Percentiles rank a stretch among this genome's conserved stretches.
Evolutionary conservation across 2,329 filamentous ascomycete genomes (phyloP).

Genomic region (Neonectria coccinea): DNA sequence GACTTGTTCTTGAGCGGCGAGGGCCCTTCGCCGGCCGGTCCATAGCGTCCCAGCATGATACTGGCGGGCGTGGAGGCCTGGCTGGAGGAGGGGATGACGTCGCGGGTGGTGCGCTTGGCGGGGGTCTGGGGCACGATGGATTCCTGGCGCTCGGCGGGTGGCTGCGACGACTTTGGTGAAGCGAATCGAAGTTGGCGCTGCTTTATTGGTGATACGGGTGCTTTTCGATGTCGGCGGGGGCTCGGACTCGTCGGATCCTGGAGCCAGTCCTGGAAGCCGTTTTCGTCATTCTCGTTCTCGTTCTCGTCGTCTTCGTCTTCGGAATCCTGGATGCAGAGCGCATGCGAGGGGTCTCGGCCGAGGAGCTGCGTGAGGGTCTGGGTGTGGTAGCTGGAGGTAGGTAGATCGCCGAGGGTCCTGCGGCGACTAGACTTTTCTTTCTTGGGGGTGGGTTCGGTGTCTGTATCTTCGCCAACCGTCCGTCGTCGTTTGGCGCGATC

Average conservation of each 20-base stretch:
- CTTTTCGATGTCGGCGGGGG: conserved; percentile 29
- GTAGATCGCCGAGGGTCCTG: conserved; percentile 49
- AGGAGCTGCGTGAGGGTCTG: conserved; percentile 58
- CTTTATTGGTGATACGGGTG: conserved; percentile 25
- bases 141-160: conserved; percentile 42
- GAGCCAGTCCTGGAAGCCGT: conserved; percentile 51
- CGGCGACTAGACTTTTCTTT: conserved; percentile 39
- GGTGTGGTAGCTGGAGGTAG: conserved; percentile 53
- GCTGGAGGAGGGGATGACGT: conserved; percentile 59
- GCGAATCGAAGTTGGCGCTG: conserved; percentile 35
- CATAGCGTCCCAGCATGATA: conserved; percentile 55
- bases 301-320: conserved; percentile 50
- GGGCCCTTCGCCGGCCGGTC: conserved; percentile 45
- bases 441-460: conserved; percentile 34
- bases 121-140: conserved; percentile 60
- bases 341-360: conserved; percentile 33
- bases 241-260: conserved; percentile 46
- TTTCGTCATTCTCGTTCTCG: conserved; percentile 32
- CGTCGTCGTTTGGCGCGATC: conserved; percentile 44
- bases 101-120: conserved; percentile 43
- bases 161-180: conserved; percentile 30
- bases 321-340: conserved; percentile 52
- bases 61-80: conserved; percentile 54
- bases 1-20: conserved; percentile 56
- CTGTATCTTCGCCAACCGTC: conserved; percentile 43